Conservation (phyloP, 805 yeast genomes). For the Yueomyces sinensis region DNA sequence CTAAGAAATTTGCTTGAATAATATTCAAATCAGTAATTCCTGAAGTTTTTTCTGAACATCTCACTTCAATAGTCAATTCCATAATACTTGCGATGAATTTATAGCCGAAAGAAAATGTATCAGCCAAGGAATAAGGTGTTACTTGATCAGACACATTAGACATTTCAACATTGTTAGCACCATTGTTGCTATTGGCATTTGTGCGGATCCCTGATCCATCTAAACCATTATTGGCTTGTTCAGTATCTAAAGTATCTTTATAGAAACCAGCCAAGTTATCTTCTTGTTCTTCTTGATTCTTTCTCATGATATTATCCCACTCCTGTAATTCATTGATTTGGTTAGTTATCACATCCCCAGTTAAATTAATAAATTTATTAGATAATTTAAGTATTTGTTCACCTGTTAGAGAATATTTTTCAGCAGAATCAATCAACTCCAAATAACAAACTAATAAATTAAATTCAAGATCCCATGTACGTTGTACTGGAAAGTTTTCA, state of each 20-base stretch:
- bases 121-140: conserved; percentile 12
- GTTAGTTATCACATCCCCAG: conserved; percentile 7
- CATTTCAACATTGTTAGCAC: conserved; percentile 5
- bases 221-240: conserved; percentile 6
- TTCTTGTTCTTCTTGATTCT: background rate
- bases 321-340: conserved; percentile 11
- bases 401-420: conserved; percentile 4
- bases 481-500: conserved; percentile 4
- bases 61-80: conserved; percentile 11
- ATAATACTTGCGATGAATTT: conserved; percentile 11
- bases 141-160: conserved; percentile 19
- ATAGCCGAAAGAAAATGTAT: conserved; percentile 10
- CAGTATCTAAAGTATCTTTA: conserved; percentile 1
- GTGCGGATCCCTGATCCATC: conserved; percentile 11
- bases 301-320: background rate
- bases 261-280: background rate
- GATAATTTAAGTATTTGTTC: conserved; percentile 8
- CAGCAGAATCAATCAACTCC: conserved; percentile 12
- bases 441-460: conserved; percentile 18
- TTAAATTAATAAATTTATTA: conserved; percentile 7
- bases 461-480: conserved; percentile 21
- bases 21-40: conserved; percentile 3
- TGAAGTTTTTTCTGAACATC: conserved; percentile 1
- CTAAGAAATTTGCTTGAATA: conserved; percentile 12
- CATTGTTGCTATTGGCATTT: conserved; percentile 1